A percentile compares a stretch with the other conserved stretches of the same genome.
Conservation (phyloP, 306 rosid species). For the Corylus americana region DNA sequence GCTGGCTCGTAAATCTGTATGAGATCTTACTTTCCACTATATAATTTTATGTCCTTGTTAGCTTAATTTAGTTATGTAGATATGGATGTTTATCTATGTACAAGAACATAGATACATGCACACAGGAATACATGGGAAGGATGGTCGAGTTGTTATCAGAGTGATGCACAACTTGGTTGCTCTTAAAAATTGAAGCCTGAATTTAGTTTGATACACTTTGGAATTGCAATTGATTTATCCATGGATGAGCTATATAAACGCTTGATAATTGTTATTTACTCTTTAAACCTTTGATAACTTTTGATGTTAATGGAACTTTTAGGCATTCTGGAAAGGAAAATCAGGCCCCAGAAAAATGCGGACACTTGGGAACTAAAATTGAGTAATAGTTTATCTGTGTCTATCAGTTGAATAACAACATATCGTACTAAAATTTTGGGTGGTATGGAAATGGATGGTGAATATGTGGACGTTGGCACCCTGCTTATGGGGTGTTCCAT, state of each 20-base stretch:
- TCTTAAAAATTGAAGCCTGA: background rate
- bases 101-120: background rate
- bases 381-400: background rate
- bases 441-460: background rate
- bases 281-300: background rate
- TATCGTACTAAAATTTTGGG: background rate
- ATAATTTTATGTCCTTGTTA: constrained; percentile 9
- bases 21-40: constrained; percentile 28
- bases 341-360: background rate
- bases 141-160: background rate
- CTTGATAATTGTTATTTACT: background rate
- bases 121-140: background rate
- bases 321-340: background rate
- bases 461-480: background rate
- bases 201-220: background rate
- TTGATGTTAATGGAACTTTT: background rate
- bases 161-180: background rate
- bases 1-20: constrained; percentile 91
- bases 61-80: constrained; percentile 10
- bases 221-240: background rate
- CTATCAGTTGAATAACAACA: background rate
- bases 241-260: background rate
- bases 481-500: too few species aligned
- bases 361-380: background rate
- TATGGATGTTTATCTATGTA: background rate